These are phyloP conservation scores for Schizothecium vesticola DNA, from an alignment of 495 filamentous ascomycete species.

Conservation along the genomic window DNA sequence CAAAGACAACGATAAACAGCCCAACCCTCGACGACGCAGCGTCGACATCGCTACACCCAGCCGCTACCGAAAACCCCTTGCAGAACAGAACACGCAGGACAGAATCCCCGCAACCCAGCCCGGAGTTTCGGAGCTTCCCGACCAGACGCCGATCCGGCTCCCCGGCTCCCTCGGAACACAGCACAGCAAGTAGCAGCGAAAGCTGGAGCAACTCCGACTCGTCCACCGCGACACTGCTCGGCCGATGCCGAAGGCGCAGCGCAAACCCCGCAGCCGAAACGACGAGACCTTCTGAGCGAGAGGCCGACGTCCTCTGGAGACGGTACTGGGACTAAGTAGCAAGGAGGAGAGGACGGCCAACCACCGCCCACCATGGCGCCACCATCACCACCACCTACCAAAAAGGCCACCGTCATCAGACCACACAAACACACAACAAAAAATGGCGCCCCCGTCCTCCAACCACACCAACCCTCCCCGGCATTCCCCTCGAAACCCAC, in stretches of 20 bases:
- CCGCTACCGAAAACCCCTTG: not conserved
- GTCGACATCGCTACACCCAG: not conserved
- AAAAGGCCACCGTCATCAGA: not conserved
- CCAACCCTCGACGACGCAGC: not conserved
- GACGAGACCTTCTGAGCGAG: not conserved
- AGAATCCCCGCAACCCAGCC: not conserved
- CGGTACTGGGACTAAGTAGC: constrained; percentile 13
- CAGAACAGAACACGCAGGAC: not conserved
- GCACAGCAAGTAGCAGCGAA: not conserved
- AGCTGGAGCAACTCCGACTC: not conserved
- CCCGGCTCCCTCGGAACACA: not conserved
- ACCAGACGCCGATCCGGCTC: constrained; percentile 1
- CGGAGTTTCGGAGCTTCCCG: not conserved
- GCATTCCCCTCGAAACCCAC: not conserved
- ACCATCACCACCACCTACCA: not conserved
- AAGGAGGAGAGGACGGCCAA: not conserved
- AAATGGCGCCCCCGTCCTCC: not conserved
- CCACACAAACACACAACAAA: not conserved
- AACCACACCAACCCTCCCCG: not conserved
- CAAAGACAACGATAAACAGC: not conserved
- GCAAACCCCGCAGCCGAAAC: not conserved
- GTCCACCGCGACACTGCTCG: not conserved
- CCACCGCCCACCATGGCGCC: not conserved
- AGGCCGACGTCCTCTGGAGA: constrained; percentile 10
- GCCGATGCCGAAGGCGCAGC: not conserved